phyloP scores from a whole-genome alignment of 2,329 filamentous ascomycete genomes.

The Fusarium brachygibbosum region DNA sequence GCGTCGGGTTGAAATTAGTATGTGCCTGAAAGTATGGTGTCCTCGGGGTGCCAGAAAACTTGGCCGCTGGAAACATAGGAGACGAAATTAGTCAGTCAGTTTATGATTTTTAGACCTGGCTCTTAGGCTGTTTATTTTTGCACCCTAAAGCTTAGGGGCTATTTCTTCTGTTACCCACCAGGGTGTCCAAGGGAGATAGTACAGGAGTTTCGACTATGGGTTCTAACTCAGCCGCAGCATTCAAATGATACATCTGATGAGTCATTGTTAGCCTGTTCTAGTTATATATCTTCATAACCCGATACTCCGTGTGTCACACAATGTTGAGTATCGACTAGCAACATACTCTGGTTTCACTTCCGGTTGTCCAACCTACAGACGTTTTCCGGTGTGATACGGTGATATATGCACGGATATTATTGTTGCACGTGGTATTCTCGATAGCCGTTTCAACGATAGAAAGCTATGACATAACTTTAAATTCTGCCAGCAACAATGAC shows the following conservation, averaged over 20 bases:
- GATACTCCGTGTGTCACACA: background rate
- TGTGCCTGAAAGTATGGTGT: too few relatives aligned
- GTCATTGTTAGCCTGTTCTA: background rate
- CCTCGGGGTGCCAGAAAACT: too few relatives aligned
- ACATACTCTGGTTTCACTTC: background rate
- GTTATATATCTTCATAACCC: background rate
- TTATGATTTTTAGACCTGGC: too few relatives aligned
- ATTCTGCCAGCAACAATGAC: background rate
- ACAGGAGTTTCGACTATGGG: too few relatives aligned
- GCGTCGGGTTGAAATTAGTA: too few relatives aligned
- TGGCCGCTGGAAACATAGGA: too few relatives aligned
- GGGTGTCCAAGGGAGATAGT: too few relatives aligned
- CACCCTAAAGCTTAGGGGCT: too few relatives aligned
- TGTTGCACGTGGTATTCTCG: conserved; percentile 4
- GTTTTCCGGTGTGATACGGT: conserved; percentile 14
- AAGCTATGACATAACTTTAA: conserved; percentile 7
- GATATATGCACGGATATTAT: background rate
- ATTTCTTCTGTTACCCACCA: too few relatives aligned
- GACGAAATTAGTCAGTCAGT: too few relatives aligned
- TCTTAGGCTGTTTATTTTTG: too few relatives aligned
- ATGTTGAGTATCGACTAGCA: background rate
- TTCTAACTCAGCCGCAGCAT: background rate
- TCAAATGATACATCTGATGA: background rate
- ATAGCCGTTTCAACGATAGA: background rate
- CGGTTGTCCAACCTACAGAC: background rate